Evolutionary conservation across 2,329 filamentous ascomycete genomes (phyloP), one percentile per base, ranked within the genome.

Genomic region (Aspergillus bombycis): DNA sequence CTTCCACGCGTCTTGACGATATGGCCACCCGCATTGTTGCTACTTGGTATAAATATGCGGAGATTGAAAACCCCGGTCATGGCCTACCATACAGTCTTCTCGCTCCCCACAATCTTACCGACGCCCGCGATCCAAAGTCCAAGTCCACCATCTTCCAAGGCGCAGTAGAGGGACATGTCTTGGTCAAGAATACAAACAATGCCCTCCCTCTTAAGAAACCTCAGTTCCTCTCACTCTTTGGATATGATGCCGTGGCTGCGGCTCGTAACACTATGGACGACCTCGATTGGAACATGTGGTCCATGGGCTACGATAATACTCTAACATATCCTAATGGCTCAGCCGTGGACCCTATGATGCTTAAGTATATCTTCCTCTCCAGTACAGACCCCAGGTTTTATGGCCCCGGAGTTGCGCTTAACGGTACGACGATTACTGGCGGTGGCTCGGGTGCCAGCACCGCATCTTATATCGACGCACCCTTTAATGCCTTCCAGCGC

Each of bases 81-180:
- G 45, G 45, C 21, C 11, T 48, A 8, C 21, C 45, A 19, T 28
- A 26, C 14, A 48, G 45, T 14, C 45, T 48, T 16, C 45, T 48
- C 14, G 46, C 10, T 11, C 26, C 46, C 8, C 26, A 30, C 14
- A 19, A 32, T 8, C 46, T 52, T 12, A 52, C 12, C 14, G 26
- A 48, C 34, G 34, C 34, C 14, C 34, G 34, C 1, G 34, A 36
- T 36, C 34, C 34, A 14, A 36, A 36, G 14, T 36, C 34, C 2
- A 36, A 36, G 34, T 16, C 34, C 34, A 36, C 34, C 2, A 36
- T 36, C 34, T 16, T 36, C 5, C 34, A 36, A 80, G 84, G 10
- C 78, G 90, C 32, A 83, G 86, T 14, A 79, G 86, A 62, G 85
- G 88, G 65, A 83, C 86, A 86, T 38, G 85, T 88, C 2, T 74